A percentile compares a stretch with the other conserved stretches of the same genome.
Evolutionary conservation across 257 asterid species (phyloP).

Genomic region (Gynochthodes officinalis): DNA sequence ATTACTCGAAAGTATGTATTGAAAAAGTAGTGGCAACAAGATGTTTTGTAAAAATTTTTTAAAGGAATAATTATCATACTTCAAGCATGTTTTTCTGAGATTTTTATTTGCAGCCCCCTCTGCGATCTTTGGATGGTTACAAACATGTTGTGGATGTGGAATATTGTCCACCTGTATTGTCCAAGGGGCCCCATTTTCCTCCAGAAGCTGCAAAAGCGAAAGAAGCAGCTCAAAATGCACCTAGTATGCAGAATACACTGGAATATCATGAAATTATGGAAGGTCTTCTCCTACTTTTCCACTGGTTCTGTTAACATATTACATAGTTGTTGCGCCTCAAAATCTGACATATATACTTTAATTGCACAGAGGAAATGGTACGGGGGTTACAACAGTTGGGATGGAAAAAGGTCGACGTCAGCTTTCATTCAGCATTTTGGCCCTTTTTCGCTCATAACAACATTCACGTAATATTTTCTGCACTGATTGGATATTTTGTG

Average conservation of each 20-base stretch:
- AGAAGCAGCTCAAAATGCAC: constrained; percentile 76
- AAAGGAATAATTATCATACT: background rate
- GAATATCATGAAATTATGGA: constrained; percentile 86
- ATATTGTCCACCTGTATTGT: constrained; percentile 61
- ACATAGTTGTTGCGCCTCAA: background rate
- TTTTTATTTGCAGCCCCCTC: constrained; percentile 48
- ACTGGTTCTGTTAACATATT: background rate
- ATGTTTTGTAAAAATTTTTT: background rate
- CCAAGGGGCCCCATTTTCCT: constrained; percentile 60
- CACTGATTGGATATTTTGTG: background rate
- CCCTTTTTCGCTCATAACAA: constrained; percentile 88
- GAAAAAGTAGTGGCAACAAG: no score
- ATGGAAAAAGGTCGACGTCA: constrained; percentile 86
- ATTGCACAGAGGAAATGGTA: constrained; percentile 70
- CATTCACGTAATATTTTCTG: constrained; percentile 56
- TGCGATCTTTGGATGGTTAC: constrained; percentile 80
- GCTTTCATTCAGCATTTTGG: constrained; percentile 76
- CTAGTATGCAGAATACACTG: constrained; percentile 45
- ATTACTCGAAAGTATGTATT: background rate
- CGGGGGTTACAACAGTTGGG: constrained; percentile 74
- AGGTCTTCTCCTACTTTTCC: constrained; percentile 37
- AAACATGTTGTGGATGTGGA: constrained; percentile 73
- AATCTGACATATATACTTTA: constrained; percentile 15
- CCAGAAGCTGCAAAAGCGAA: constrained; percentile 85
- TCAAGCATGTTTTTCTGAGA: constrained; percentile 2